These are phyloP conservation scores for Acanthamoeba sp. DNA, from an alignment of 208 protist species.

Conservation along the genomic window DNA sequence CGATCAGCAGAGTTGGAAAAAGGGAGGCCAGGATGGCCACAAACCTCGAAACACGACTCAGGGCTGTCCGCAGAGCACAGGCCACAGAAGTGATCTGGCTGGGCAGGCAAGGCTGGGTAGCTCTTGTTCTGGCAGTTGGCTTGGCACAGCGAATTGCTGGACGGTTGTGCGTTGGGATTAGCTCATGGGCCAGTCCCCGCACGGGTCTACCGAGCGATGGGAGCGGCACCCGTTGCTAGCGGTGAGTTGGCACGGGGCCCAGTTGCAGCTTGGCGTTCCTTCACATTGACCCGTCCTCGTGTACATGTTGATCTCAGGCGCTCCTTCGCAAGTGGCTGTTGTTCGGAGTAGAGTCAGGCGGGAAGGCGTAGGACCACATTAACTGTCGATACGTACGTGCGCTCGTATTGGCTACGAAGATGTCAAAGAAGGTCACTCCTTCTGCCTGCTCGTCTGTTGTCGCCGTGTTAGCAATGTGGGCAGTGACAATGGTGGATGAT, in stretches of 20 bases:
- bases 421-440: neutral
- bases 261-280: slow-evolving; percentile 56
- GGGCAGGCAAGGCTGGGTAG: neutral
- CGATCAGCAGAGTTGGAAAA: no score
- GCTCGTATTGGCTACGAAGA: slow-evolving; percentile 5
- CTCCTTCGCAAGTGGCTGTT: slow-evolving; percentile 1
- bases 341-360: neutral
- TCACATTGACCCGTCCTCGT: neutral
- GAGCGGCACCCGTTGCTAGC: neutral
- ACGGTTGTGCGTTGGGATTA: no score
- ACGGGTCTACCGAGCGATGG: no score
- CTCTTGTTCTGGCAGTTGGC: neutral
- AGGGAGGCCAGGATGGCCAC: no score
- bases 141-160: neutral
- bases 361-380: neutral
- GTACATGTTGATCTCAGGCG: slow-evolving; percentile 49
- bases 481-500: neutral
- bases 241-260: slow-evolving; percentile 30
- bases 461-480: neutral
- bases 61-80: slow-evolving; percentile 21
- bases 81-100: slow-evolving; percentile 33
- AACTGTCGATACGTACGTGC: neutral
- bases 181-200: no score
- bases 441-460: neutral
- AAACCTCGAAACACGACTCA: slow-evolving; percentile 21